phyloP scores from a whole-genome alignment of 208 protist species.

The Leishmania mexicana region DNA sequence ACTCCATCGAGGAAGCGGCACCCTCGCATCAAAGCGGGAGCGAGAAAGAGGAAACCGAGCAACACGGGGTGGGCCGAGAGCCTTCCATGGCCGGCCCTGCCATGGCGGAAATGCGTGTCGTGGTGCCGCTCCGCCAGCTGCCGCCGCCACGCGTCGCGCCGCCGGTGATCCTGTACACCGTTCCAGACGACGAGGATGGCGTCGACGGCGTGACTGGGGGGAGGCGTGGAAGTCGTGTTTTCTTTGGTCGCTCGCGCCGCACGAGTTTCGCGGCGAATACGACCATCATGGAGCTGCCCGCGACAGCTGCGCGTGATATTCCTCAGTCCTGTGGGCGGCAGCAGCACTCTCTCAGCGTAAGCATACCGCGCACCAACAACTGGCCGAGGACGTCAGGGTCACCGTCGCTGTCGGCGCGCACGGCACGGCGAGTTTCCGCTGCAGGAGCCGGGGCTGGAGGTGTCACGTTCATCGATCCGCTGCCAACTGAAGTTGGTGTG shows the following conservation, averaged over 20 bases:
- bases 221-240: not conserved
- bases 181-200: not conserved
- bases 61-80: not conserved
- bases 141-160: slow-evolving; percentile 15
- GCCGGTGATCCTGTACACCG: slow-evolving; percentile 27
- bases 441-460: not conserved
- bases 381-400: not conserved
- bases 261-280: slow-evolving; percentile 29
- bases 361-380: not conserved
- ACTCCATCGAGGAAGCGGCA: not conserved
- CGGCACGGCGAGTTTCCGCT: not conserved
- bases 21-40: not conserved
- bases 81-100: not conserved
- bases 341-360: not conserved
- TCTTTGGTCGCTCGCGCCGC: slow-evolving; percentile 14
- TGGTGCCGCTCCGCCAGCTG: slow-evolving; percentile 22
- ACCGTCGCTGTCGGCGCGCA: not conserved
- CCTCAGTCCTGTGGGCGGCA: not conserved
- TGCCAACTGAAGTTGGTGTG: not conserved
- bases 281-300: slow-evolving; percentile 12
- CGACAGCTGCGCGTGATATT: not conserved
- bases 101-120: not conserved
- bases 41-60: slow-evolving; percentile 12
- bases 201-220: not conserved
- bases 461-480: not conserved